Evolutionary conservation across 2,329 filamentous ascomycete genomes (phyloP), one percentile per base, ranked within the genome.

Genomic region (Colletotrichum sp.): DNA sequence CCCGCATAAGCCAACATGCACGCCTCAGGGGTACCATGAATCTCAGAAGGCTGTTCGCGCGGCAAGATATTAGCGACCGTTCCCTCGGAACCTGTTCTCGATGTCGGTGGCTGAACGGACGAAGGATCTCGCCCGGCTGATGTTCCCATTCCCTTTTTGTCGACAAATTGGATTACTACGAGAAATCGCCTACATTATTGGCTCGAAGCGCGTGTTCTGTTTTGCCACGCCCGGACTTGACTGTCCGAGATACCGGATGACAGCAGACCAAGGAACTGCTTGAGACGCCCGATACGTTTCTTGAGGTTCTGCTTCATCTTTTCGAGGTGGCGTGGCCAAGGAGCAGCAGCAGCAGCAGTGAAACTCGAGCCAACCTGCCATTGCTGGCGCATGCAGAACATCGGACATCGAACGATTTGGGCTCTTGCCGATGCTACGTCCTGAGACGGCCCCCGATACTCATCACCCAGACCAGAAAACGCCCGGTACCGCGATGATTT

Each of bases 21-120:
- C 18, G 59, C 39, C 26, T 75, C 62, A 72, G 62, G 68, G 72
- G 55, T 39, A n/a, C 62, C 15, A 44, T 8, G n/a, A 36, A 68
- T 8, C 18, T 34, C 70, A 72, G 32, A 59, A 57, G 26, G 7
- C n/a, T 26, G 9, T 32, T 10, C 24, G 26, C 24, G 26, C 44
- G 3, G 21, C 28, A 55, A 39, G 57, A 57, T 44, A 59, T 30
- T 57, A 69, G 28, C 28, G 34, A 18, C 68, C 24, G 3, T 24
- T 21, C 26, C 49, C 49, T 39, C 34, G 8, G 32, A 15, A 16
- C 15, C 6, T 6, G 8, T 49, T 52, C 16, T 36, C 15, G 15
- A 39, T 24, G 36, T 13, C 32, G 52, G 15, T 62, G 30, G 57
- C 36, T 39, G 16, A 52, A 69, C 15, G 64, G 21, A 24, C 28